phyloP scores from a whole-genome alignment of 257 asterid genomes.

The Lavandula angustifolia region DNA sequence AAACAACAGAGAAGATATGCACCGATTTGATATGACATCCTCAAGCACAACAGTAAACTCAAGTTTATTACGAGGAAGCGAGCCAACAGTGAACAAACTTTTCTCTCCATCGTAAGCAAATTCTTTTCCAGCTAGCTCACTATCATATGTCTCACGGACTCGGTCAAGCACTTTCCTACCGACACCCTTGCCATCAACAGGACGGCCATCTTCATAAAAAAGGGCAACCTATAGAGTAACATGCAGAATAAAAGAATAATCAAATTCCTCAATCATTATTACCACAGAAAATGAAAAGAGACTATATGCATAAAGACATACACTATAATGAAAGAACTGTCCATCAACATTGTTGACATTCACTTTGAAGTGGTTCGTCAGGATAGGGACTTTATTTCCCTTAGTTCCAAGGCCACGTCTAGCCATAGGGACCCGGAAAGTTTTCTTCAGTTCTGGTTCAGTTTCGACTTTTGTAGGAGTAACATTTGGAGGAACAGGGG shows the following conservation, averaged over 20 bases:
- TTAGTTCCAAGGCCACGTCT: constrained; percentile 71
- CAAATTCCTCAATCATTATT: no score
- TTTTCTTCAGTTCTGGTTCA: constrained; percentile 54
- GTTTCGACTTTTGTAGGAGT: constrained; percentile 55
- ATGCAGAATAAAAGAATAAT: background rate
- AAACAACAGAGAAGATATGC: constrained; percentile 5
- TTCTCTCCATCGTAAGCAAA: constrained; percentile 96
- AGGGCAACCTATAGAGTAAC: constrained; percentile 68
- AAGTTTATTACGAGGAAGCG: constrained; percentile 80
- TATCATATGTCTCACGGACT: constrained; percentile 69
- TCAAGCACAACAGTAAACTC: constrained; percentile 90
- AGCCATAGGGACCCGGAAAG: constrained; percentile 70
- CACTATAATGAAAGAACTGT: constrained; percentile 85
- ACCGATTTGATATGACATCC: constrained; percentile 74
- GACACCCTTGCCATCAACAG: constrained; percentile 89
- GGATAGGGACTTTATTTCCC: constrained; percentile 71
- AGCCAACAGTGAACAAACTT: constrained; percentile 82
- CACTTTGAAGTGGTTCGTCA: constrained; percentile 89
- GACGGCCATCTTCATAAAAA: constrained; percentile 86
- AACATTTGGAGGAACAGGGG: constrained; percentile 69
- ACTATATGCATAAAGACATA: constrained; percentile 37
- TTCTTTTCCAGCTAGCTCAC: constrained; percentile 73
- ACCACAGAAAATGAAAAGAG: constrained; percentile 7
- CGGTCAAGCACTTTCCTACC: constrained; percentile 88
- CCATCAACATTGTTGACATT: constrained; percentile 65